Conservation (phyloP, 176 grass and related monocot genomes). For the Carex littledalei region DNA sequence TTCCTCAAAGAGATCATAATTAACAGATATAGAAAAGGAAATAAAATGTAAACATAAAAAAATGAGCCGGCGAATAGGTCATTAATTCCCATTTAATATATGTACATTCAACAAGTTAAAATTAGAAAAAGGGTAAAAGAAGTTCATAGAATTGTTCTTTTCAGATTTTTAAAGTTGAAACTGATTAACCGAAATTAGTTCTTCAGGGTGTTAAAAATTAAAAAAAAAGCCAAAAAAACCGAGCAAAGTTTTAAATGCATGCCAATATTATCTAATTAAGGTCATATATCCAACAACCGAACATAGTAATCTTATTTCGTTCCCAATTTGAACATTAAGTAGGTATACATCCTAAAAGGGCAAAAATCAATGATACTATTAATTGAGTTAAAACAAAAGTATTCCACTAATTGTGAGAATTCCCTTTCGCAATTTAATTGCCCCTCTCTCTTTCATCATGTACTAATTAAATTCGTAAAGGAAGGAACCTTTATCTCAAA, state of each 20-base stretch:
- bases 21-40: not conserved
- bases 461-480: constrained; percentile 14
- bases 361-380: not conserved
- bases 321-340: not conserved
- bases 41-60: not conserved
- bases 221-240: not conserved
- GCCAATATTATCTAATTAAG: not conserved
- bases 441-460: not conserved
- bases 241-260: not conserved
- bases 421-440: not conserved
- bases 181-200: not conserved
- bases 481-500: not conserved
- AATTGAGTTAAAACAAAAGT: not conserved
- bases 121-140: not conserved
- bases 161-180: not conserved
- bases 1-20: not conserved
- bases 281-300: not conserved
- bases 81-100: not conserved
- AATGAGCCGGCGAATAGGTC: not conserved
- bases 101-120: not conserved
- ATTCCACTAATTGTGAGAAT: not conserved
- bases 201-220: not conserved
- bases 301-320: not conserved
- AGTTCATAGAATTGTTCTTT: not conserved
- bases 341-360: not conserved